A percentile compares a stretch with the other conserved stretches of the same genome.
Conservation (phyloP, 768 basidiomycete genomes). For the Kwoniella bestiolae region DNA sequence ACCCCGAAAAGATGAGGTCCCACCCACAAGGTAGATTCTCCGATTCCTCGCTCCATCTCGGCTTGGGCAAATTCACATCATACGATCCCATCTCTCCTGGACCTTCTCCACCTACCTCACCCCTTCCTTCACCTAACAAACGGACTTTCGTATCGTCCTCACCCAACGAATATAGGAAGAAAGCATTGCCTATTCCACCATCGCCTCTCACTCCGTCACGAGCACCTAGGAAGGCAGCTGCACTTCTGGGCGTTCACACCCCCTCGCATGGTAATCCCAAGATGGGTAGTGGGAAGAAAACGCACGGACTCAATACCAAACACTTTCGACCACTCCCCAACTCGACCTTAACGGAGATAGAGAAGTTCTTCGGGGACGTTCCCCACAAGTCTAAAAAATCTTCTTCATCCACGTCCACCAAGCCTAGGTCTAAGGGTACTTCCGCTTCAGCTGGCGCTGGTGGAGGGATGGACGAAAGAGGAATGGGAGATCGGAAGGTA, state of each 20-base stretch:
- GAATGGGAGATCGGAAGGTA: constrained; percentile 18
- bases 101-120: constrained; percentile 36
- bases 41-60: constrained; percentile 34
- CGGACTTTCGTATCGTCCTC: constrained; percentile 10
- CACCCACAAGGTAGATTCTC: no score
- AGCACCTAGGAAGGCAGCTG: constrained; percentile 47
- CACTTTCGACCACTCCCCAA: constrained; percentile 42
- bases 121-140: constrained; percentile 21
- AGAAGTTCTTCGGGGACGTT: constrained; percentile 46
- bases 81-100: constrained; percentile 37
- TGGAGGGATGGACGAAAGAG: constrained; percentile 5
- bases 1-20: no score
- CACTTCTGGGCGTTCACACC: constrained; percentile 29
- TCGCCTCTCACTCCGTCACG: constrained; percentile 43
- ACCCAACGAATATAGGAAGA: not conserved
- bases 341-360: constrained; percentile 37
- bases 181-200: constrained; percentile 15
- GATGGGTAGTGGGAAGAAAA: not conserved
- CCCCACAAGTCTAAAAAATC: constrained; percentile 14
- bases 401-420: not conserved
- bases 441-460: not conserved
- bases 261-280: not conserved
- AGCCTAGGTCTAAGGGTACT: constrained; percentile 3
- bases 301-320: constrained; percentile 15
- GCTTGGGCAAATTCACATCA: constrained; percentile 33